Percentiles rank a stretch among this genome's conserved stretches.
Conservation (phyloP, 2,329 filamentous ascomycete genomes). For the Coniochaeta sp. region DNA sequence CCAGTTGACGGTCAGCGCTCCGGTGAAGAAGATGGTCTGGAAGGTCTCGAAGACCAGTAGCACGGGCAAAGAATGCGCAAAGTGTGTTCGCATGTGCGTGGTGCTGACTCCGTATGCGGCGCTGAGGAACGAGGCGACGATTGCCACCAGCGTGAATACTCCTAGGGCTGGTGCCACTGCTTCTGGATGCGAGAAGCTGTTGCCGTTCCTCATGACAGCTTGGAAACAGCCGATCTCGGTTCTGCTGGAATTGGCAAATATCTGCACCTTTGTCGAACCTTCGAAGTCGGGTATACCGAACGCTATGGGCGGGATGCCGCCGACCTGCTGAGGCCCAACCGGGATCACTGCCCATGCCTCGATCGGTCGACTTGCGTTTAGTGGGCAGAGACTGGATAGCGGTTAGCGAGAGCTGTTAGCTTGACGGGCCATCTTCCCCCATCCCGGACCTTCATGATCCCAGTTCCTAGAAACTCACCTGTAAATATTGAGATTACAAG, state of each 20-base stretch:
- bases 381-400: conserved; percentile 55
- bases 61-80: conserved; percentile 68
- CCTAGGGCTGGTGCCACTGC: conserved; percentile 56
- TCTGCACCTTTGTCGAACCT: conserved; percentile 61
- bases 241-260: conserved; percentile 67
- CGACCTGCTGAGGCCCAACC: conserved; percentile 53
- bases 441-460: background rate
- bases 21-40: conserved; percentile 73
- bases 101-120: conserved; percentile 62
- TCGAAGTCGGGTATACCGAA: conserved; percentile 71
- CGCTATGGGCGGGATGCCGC: conserved; percentile 60
- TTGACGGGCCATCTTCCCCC: too few species aligned
- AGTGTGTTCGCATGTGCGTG: conserved; percentile 63
- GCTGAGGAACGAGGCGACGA: conserved; percentile 61
- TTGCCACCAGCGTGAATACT: conserved; percentile 53
- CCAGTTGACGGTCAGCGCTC: conserved; percentile 68
- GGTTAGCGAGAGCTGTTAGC: conserved; percentile 24
- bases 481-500: conserved; percentile 61
- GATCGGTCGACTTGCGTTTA: conserved; percentile 56
- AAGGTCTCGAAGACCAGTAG: conserved; percentile 68
- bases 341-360: conserved; percentile 59
- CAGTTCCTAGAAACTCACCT: conserved; percentile 33
- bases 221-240: conserved; percentile 70
- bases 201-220: conserved; percentile 65
- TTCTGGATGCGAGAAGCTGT: conserved; percentile 59